These are phyloP conservation scores for Olyra latifolia DNA, from an alignment of 176 grass and related monocot genomes.

Conservation along the genomic window DNA sequence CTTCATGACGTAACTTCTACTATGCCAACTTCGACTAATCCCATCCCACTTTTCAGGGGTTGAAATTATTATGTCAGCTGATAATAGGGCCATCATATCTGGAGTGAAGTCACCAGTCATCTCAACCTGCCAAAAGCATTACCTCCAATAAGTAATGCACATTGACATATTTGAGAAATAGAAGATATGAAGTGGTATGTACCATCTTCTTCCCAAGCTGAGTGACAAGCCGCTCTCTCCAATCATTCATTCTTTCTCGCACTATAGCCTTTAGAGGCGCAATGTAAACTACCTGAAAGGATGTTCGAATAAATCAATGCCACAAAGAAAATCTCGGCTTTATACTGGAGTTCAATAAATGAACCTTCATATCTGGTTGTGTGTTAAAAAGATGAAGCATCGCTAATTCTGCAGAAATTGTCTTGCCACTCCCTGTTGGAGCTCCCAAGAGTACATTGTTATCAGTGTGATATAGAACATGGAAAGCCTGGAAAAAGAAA, in stretches of 20 bases:
- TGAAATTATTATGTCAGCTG: constrained; percentile 97
- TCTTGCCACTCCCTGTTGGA: constrained; percentile 97
- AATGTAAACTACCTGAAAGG: constrained; percentile 86
- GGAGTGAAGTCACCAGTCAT: constrained; percentile 99
- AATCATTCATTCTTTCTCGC: constrained; percentile 96
- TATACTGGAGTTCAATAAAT: constrained; percentile 20
- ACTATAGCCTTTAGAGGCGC: constrained; percentile 96
- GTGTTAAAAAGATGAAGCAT: constrained; percentile 97
- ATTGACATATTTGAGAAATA: constrained; percentile 15
- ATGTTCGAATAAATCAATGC: constrained; percentile 36
- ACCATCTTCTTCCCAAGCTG: constrained; percentile 97
- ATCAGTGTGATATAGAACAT: constrained; percentile 88
- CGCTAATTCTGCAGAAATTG: constrained; percentile 93
- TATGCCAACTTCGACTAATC: constrained; percentile 94
- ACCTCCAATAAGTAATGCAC: constrained; percentile 17
- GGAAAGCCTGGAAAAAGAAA: constrained; percentile 70
- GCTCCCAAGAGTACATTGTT: constrained; percentile 94
- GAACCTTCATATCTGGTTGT: constrained; percentile 92
- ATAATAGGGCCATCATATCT: constrained; percentile 84
- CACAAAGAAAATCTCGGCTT: constrained; percentile 9
- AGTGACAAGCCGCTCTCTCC: constrained; percentile 81
- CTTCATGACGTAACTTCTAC: constrained; percentile 98
- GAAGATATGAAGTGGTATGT: constrained; percentile 15
- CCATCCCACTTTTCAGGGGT: constrained; percentile 99
- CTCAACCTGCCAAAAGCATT: constrained; percentile 69